These are phyloP conservation scores for Litchi chinensis DNA, from an alignment of 345 rosid species.

Conservation along the genomic window DNA sequence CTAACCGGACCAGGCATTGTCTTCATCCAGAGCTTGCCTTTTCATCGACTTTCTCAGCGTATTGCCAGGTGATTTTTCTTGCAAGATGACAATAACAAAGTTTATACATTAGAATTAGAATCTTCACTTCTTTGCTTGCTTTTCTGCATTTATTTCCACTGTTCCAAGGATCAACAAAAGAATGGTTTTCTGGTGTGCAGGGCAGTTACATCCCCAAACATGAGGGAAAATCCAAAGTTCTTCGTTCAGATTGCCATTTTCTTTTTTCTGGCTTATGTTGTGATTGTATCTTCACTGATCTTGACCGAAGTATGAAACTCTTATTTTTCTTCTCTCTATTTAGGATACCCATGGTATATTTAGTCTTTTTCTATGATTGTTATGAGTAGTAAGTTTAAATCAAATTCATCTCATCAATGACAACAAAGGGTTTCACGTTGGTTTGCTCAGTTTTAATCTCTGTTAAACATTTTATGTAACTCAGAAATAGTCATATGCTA, in stretches of 20 bases:
- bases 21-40: constrained; percentile 95
- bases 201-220: constrained; percentile 97
- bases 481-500: neutral
- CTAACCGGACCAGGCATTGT: constrained; percentile 98
- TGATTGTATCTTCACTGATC: constrained; percentile 91
- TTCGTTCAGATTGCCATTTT: constrained; percentile 84
- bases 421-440: constrained; percentile 10
- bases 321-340: neutral
- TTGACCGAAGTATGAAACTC: constrained; percentile 77
- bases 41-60: constrained; percentile 84
- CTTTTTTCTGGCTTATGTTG: constrained; percentile 88
- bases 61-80: constrained; percentile 69
- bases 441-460: neutral
- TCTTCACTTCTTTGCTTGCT: neutral
- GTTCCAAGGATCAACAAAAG: neutral
- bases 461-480: neutral
- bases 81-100: neutral
- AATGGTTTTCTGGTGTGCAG: constrained; percentile 44
- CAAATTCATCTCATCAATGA: constrained; percentile 20
- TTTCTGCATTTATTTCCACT: neutral
- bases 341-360: neutral
- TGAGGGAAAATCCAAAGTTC: constrained; percentile 97
- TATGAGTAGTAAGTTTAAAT: neutral
- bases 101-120: neutral
- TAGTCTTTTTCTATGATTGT: constrained; percentile 8